A percentile compares a stretch with the other conserved stretches of the same genome.
These are phyloP conservation scores for Beauveria asiatica DNA, from an alignment of 2,329 filamentous ascomycete species.

Conservation along the genomic window DNA sequence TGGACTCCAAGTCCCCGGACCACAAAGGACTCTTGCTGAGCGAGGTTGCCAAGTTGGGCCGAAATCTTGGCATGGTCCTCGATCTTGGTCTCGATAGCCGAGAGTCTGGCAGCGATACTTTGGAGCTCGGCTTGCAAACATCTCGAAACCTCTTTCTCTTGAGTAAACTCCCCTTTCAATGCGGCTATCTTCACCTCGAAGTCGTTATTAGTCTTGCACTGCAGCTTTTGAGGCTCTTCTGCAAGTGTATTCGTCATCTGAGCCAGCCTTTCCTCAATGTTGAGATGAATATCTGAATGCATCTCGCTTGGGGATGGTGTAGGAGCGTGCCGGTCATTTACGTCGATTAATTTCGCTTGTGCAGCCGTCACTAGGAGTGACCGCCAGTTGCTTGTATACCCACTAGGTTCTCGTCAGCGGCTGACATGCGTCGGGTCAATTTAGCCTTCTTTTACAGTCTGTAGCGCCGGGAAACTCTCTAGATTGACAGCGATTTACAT, in stretches of 20 bases:
- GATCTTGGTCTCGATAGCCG: not conserved
- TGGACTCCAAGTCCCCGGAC: not conserved
- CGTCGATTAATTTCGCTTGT: not conserved
- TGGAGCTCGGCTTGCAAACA: not conserved
- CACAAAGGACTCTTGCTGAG: not conserved
- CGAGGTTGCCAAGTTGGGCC: not conserved
- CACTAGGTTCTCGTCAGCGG: not conserved
- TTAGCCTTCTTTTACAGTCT: not conserved
- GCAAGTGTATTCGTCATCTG: not conserved
- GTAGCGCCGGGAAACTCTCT: not conserved
- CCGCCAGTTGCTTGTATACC: not conserved
- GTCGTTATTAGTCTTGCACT: not conserved
- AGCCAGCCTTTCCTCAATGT: not conserved
- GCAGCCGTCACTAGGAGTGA: not conserved
- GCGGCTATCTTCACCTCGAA: not conserved
- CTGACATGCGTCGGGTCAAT: not conserved
- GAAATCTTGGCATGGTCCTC: not conserved
- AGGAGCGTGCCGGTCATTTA: not conserved
- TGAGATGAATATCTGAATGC: not conserved
- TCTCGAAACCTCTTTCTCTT: not conserved
- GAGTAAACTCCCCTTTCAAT: not conserved
- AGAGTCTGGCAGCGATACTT: not conserved
- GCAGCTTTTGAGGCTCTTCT: not conserved
- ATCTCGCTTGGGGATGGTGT: conserved; percentile 6
- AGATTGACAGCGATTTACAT: conserved; percentile 1